Percentiles rank a stretch among this genome's conserved stretches.
Conservation (phyloP, 169 alveolate genomes). For the Toxoplasma gondii region DNA sequence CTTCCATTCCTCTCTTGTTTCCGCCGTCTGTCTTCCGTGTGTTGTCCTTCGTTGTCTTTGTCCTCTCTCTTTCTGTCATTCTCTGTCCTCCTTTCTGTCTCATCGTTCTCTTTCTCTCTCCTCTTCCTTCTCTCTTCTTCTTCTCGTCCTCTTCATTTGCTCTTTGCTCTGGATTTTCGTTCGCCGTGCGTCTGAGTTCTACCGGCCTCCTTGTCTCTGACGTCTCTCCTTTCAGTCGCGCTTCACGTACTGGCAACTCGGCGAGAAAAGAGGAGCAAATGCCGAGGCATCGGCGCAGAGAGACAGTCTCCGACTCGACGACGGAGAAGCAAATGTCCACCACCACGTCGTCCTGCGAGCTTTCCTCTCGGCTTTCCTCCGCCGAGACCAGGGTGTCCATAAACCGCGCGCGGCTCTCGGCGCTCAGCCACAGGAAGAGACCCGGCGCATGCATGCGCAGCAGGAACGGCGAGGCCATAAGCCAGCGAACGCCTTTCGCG, state of each 20-base stretch:
- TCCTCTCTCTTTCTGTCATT: too few relatives aligned
- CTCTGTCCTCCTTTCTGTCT: too few relatives aligned
- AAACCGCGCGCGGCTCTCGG: slow-evolving; percentile 9
- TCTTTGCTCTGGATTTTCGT: too few relatives aligned
- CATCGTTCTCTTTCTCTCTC: too few relatives aligned
- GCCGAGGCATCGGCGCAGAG: not conserved
- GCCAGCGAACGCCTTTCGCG: not conserved
- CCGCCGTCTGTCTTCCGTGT: too few relatives aligned
- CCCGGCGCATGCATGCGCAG: not conserved
- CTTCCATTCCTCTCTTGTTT: too few relatives aligned
- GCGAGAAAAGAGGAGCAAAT: not conserved
- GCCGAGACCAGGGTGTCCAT: not conserved
- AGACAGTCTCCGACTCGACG: not conserved
- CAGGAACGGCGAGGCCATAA: not conserved
- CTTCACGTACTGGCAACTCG: not conserved
- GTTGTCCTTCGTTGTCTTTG: too few relatives aligned
- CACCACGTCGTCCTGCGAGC: not conserved
- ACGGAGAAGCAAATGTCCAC: not conserved
- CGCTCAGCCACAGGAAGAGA: not conserved
- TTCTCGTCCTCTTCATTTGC: too few relatives aligned
- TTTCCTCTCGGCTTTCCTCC: not conserved
- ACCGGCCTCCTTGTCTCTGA: too few relatives aligned
- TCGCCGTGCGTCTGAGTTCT: too few relatives aligned
- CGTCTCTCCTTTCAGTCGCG: too few relatives aligned
- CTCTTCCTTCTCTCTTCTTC: too few relatives aligned